Evolutionary conservation across 2,329 filamentous ascomycete genomes (phyloP).

Genomic region (Monilinia vaccinii-corymbosi): DNA sequence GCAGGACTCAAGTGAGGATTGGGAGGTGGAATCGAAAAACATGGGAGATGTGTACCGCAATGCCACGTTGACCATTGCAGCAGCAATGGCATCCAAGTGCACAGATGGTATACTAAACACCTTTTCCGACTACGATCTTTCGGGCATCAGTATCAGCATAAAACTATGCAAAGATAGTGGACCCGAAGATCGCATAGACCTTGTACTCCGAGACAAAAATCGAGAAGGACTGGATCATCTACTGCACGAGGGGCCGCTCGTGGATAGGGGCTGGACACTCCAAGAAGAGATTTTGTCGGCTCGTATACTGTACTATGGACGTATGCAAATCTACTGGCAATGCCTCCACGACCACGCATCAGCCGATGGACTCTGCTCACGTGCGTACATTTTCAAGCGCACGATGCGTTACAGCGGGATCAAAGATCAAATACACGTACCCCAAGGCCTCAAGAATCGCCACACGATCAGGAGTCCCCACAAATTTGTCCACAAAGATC

Average conservation of each 20-base stretch:
- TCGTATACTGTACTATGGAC: neutral
- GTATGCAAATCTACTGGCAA: neutral
- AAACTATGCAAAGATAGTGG: neutral
- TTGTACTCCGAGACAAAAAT: neutral
- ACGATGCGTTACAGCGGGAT: neutral
- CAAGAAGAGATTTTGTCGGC: neutral
- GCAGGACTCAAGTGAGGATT: constrained; percentile 1
- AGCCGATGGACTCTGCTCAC: neutral
- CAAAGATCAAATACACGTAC: neutral
- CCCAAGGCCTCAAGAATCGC: neutral
- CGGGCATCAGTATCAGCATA: neutral
- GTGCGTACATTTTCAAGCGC: neutral
- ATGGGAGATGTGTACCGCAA: constrained; percentile 6
- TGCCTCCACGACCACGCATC: neutral
- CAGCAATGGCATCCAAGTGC: neutral
- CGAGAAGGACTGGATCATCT: neutral
- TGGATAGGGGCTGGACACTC: neutral
- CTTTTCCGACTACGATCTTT: neutral
- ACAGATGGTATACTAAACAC: neutral
- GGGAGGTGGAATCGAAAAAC: neutral
- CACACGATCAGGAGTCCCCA: neutral
- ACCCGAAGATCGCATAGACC: neutral
- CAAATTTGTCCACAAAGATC: too few species aligned
- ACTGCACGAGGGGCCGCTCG: neutral
- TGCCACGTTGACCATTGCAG: neutral